These are phyloP conservation scores for Xylaria multiplex DNA, from an alignment of 2,329 filamentous ascomycete species.

Conservation along the genomic window DNA sequence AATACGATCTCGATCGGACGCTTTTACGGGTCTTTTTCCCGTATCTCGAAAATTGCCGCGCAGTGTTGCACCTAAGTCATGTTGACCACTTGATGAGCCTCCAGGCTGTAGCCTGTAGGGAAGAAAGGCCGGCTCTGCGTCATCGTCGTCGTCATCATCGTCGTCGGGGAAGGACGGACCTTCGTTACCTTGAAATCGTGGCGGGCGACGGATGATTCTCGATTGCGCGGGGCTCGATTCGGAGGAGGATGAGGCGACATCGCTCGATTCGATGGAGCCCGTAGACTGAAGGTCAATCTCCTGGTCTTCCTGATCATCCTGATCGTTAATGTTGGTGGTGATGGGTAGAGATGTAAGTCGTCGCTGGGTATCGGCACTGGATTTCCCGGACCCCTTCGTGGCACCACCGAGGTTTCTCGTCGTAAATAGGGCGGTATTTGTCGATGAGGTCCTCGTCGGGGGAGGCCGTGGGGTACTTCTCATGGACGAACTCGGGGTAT, in stretches of 20 bases:
- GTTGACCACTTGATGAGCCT: conserved; percentile 44
- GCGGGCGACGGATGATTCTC: conserved; percentile 68
- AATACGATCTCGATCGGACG: conserved; percentile 47
- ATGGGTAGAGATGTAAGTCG: conserved; percentile 59
- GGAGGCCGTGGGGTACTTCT: conserved; percentile 57
- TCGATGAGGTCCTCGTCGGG: conserved; percentile 60
- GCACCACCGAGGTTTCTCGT: conserved; percentile 52
- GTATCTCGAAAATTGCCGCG: conserved; percentile 56
- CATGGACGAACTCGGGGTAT: conserved; percentile 55
- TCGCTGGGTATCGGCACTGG: conserved; percentile 49
- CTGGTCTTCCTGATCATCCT: conserved; percentile 47
- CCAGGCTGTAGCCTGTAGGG: conserved; percentile 53
- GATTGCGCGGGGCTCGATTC: conserved; percentile 65
- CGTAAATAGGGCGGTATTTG: conserved; percentile 54
- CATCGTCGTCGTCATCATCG: conserved; percentile 65
- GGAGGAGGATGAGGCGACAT: conserved; percentile 47
- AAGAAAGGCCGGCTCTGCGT: conserved; percentile 66
- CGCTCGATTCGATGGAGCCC: conserved; percentile 54
- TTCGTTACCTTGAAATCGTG: conserved; percentile 59
- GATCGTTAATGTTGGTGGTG: conserved; percentile 47
- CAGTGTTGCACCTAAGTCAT: conserved; percentile 64
- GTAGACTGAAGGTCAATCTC: conserved; percentile 57
- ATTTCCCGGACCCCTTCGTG: conserved; percentile 47
- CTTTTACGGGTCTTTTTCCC: conserved; percentile 49
- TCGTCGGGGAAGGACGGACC: conserved; percentile 54